phyloP scores from a whole-genome alignment of 177 flowering plant species.

The Vitis hybrid region DNA sequence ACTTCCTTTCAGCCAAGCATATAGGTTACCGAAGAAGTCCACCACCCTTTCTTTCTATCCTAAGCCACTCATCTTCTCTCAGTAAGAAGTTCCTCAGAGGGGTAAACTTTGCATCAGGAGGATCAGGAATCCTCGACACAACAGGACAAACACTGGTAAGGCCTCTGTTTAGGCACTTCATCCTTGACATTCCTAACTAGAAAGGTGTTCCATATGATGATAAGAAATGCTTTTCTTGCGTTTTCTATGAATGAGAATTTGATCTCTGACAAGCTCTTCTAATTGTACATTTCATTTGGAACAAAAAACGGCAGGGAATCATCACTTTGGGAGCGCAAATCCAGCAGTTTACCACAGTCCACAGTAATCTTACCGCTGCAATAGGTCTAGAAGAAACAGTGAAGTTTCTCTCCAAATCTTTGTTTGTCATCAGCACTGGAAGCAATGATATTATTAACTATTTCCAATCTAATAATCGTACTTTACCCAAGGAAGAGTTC shows the following conservation, averaged over 20 bases:
- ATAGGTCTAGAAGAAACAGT: constrained; percentile 13
- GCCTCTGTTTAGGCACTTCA: no score
- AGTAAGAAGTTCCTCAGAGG: constrained; percentile 22
- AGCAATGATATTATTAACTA: constrained; percentile 40
- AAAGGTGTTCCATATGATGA: no score
- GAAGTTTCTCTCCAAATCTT: constrained; percentile 20
- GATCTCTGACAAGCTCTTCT: no score
- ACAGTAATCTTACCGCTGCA: constrained; percentile 11
- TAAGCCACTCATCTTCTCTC: not conserved
- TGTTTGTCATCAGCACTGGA: constrained; percentile 31
- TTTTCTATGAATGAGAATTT: no score
- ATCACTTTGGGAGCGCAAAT: constrained; percentile 29
- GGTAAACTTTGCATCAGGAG: constrained; percentile 55
- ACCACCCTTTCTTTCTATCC: constrained; percentile 31
- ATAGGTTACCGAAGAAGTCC: constrained; percentile 39
- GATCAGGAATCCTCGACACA: constrained; percentile 34
- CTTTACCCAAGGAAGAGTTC: not conserved
- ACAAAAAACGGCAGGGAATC: constrained; percentile 15
- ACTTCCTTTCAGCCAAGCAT: constrained; percentile 20
- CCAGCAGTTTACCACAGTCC: constrained; percentile 28
- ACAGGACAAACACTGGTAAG: constrained; percentile 6
- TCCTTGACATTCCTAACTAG: not conserved
- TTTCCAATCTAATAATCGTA: not conserved
- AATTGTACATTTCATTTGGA: no score
- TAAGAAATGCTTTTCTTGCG: no score